Base-by-base conservation (phyloP, 306 rosid genomes). In the Acacia melanoxylon region DNA sequence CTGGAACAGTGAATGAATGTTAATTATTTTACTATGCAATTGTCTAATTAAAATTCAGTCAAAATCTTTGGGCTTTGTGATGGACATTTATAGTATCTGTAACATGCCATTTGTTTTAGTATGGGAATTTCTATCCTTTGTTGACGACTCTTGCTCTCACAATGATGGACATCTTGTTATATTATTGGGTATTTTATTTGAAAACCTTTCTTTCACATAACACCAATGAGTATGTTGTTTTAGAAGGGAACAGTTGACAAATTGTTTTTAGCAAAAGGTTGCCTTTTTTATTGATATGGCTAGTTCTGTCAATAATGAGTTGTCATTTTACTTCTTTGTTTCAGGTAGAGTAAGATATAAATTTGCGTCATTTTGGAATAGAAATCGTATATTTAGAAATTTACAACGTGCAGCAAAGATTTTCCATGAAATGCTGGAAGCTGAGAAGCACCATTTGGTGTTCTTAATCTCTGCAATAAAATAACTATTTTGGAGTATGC, bases 271-370 rank as follows among this genome's bases (percentile, higher is more conserved):
- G 48, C 48, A 35, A 25, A 40, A 68, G 42, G 49, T 19, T 46
- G 49, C 45, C 45, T 17, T 75, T 54, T 77, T 52, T 15, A 65
- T 68, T 76, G 71, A 46, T 80, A 76, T 83, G 73, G 77, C 72
- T 83, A 61, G 80, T 42, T 77, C 81, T 72, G 67, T 68, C 69
- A 72, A 71, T 85, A 7, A 45, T 44, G 40, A 68, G 20, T 74
- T 62, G 24, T 80, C 52, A 72, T 79, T 82, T 84, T 76, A 56
- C 69, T 76, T 86, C 80, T 24, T 76, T 79, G 80, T 87, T 88
- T 90, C 97, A 95, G 99, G 99, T 80, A 91, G 99, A 87, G 99
- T 93, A 80, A 88, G 99, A 76, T 95, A 95, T 84, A 95, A 87
- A 75, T 95, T 95, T 92, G 98, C 98, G 52, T 95, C 76, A 56